phyloP scores from a whole-genome alignment of 129 eudicot genomes.

The Apium graveolens region DNA sequence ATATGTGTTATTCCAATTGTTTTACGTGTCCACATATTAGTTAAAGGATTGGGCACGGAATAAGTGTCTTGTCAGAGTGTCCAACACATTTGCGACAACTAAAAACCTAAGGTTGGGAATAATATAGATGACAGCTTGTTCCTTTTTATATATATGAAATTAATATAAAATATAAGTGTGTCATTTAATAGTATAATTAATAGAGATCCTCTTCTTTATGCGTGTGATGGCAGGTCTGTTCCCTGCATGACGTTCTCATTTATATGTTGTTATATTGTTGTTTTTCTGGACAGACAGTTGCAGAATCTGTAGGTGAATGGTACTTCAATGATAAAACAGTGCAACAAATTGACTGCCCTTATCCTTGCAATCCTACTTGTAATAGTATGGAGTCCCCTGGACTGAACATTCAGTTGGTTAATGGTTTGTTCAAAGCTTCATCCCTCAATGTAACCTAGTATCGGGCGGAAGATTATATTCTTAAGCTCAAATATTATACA shows the following conservation, averaged over 20 bases:
- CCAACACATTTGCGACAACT: no score
- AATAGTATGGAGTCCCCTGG: slow-evolving; percentile 40
- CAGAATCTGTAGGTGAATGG: slow-evolving; percentile 95
- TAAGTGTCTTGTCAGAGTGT: no score
- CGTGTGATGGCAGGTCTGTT: background rate
- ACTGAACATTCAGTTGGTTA: slow-evolving; percentile 3
- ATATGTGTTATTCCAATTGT: background rate
- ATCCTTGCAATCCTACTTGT: slow-evolving; percentile 95
- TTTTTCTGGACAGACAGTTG: slow-evolving; percentile 55
- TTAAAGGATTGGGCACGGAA: background rate
- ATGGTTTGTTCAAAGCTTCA: background rate
- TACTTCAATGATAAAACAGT: slow-evolving; percentile 49
- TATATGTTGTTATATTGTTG: background rate
- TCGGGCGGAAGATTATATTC: background rate
- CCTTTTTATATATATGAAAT: no score
- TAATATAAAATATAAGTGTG: no score
- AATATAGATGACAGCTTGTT: no score
- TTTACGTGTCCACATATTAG: background rate
- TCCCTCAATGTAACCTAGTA: background rate
- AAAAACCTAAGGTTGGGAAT: no score
- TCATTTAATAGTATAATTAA: no score
- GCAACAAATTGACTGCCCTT: slow-evolving; percentile 73
- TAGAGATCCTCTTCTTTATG: background rate
- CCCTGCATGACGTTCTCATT: background rate
- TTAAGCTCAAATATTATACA: background rate